phyloP scores from a whole-genome alignment of 2,329 filamentous ascomycete genomes.

The Aureobasidium mangrovei region DNA sequence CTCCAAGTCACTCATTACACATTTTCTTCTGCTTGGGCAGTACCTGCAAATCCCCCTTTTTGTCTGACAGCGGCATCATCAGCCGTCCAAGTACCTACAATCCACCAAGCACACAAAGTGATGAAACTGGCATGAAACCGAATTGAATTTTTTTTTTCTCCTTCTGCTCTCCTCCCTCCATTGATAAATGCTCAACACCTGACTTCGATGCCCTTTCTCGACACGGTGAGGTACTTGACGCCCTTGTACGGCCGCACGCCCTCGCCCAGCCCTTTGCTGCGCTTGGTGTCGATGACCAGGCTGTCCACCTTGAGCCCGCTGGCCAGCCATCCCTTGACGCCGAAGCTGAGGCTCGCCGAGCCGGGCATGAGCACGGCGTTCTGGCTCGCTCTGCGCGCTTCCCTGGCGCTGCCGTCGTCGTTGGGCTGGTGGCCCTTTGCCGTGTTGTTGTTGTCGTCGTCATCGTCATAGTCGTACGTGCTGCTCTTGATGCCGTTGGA shows the following conservation, averaged over 20 bases:
- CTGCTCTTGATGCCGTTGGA: conserved; percentile 33
- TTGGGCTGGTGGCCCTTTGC: conserved; percentile 13
- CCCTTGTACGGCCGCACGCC: conserved; percentile 93
- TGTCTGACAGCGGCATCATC: no score
- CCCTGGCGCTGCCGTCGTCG: not conserved
- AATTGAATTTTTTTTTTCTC: no score
- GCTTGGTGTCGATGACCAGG: conserved; percentile 58
- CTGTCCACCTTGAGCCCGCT: conserved; percentile 57
- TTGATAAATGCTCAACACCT: conserved; percentile 27
- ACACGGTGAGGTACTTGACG: conserved; percentile 86
- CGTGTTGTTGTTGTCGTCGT: not conserved
- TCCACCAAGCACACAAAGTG: no score
- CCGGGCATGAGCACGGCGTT: conserved; percentile 41
- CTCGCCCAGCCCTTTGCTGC: conserved; percentile 76
- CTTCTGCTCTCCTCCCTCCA: not conserved
- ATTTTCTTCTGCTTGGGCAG: no score
- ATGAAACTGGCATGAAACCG: no score
- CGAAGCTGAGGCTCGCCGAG: conserved; percentile 39
- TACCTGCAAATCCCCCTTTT: no score
- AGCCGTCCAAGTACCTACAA: no score
- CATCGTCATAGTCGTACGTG: conserved; percentile 34
- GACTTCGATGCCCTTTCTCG: conserved; percentile 45
- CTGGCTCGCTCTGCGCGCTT: conserved; percentile 42
- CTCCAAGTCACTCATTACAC: no score
- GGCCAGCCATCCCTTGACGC: conserved; percentile 54